Conservation (phyloP, 305 asterid species). For the Withania somnifera region DNA sequence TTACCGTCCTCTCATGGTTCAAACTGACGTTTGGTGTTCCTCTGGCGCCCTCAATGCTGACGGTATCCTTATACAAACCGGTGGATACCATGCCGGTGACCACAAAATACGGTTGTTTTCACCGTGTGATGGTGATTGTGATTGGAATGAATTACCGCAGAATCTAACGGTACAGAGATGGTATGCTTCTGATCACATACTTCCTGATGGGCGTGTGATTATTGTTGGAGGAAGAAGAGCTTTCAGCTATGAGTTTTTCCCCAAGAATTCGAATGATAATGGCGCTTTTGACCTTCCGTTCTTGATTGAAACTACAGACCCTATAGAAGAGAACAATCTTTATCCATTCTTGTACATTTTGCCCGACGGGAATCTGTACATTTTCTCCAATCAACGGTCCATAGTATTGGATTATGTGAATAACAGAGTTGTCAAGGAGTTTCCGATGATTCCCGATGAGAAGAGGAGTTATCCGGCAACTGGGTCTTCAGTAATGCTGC, state of each 20-base stretch:
- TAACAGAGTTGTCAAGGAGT: not conserved
- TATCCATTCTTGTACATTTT: conserved; percentile 31
- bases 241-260: conserved; percentile 30
- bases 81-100: conserved; percentile 12
- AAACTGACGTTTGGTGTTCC: conserved; percentile 20
- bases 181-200: conserved; percentile 8
- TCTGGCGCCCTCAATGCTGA: conserved; percentile 9
- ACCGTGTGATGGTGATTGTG: conserved; percentile 7
- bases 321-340: conserved; percentile 27
- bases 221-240: conserved; percentile 43
- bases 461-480: conserved; percentile 4
- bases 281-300: conserved; percentile 14
- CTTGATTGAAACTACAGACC: conserved; percentile 23
- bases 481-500: conserved; percentile 5
- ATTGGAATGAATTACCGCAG: conserved; percentile 16
- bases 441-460: conserved; percentile 2
- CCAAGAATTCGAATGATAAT: not conserved
- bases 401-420: conserved; percentile 1
- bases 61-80: conserved; percentile 14
- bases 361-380: conserved; percentile 17
- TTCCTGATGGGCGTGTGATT: conserved; percentile 36
- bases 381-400: conserved; percentile 1
- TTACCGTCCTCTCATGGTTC: conserved; percentile 15
- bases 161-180: conserved; percentile 11
- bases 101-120: conserved; percentile 1